Evolutionary conservation across 2,329 filamentous ascomycete genomes (phyloP), one percentile per base, ranked within the genome.

Genomic region (Sporothrix curviconia): DNA sequence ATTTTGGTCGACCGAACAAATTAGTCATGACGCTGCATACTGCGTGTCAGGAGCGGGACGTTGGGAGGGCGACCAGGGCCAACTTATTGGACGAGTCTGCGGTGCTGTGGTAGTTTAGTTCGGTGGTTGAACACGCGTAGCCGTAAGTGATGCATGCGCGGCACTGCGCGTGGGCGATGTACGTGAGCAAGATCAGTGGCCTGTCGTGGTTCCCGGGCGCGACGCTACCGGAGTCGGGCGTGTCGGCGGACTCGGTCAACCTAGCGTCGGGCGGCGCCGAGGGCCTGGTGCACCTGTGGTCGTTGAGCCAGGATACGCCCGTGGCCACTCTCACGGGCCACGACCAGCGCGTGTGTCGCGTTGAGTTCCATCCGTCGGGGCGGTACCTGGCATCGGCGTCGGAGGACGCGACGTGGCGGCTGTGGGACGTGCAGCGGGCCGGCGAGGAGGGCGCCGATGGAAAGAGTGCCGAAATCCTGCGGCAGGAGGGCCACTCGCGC

Each of bases 331-430:
- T 97, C 0, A 80, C 85, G 24, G 94, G 92, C 1, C 94, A 99
- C 68, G 85, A 82, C 4, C 89, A 88, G 55, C 86, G 94, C 60
- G 91, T 99, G 8, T 96, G 91, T 66, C 84, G 92, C 57, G 87
- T 95, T 12, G 94, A 96, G 59, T 96, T 97, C 67, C 94, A 99
- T 64, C 94, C 94, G 0, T 95, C 90, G 0, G 92, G 92, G 3
- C 81, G 81, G 61, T 97, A 92, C 67, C 77, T 97, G 6, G 94
- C 92, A 5, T 96, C 92, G 1, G 94, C 94, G 7, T 96, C 91
- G 0, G 94, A 94, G 66, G 94, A 99, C 69, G 96, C 91, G 2
- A 96, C 94, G 0, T 99, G 94, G 94, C 84, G 92, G 44, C 77
- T 99, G 34, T 99, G 94, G 92, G 92, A 97, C 69, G 84, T 97